These are phyloP conservation scores for Pythium aquatile DNA, from an alignment of 352 stramenopile genomes.

Conservation along the genomic window DNA sequence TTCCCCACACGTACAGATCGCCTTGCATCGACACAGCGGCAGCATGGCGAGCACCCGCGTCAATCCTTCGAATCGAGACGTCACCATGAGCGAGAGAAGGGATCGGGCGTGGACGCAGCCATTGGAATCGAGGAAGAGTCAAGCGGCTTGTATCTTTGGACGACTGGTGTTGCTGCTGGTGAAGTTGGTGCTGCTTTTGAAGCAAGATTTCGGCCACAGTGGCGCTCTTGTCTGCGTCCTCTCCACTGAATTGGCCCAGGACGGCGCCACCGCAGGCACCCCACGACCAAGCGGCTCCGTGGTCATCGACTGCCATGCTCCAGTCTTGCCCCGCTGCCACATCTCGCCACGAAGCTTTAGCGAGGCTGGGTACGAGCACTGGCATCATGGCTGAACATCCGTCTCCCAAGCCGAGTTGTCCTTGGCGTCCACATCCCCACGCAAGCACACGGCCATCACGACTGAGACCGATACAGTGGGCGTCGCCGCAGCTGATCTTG, in stretches of 20 bases:
- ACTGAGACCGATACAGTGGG: constrained; percentile 74
- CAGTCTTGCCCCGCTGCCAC: constrained; percentile 75
- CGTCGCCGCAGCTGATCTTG: constrained; percentile 69
- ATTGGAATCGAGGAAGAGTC: constrained; percentile 32
- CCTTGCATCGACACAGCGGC: constrained; percentile 83
- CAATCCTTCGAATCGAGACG: constrained; percentile 51
- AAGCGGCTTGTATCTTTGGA: neutral
- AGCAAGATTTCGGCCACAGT: constrained; percentile 42
- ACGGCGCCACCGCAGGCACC: constrained; percentile 64
- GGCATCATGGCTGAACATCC: constrained; percentile 35
- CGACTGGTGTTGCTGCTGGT: constrained; percentile 8
- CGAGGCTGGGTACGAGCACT: neutral
- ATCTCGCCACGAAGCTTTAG: constrained; percentile 33
- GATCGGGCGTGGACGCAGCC: constrained; percentile 36
- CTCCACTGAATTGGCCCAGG: constrained; percentile 37
- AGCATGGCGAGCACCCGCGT: constrained; percentile 85
- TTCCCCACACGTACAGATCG: constrained; percentile 92
- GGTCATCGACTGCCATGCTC: constrained; percentile 63
- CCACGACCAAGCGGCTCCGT: constrained; percentile 81
- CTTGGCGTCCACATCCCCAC: constrained; percentile 77
- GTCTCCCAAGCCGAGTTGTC: constrained; percentile 73
- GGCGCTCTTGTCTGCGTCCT: constrained; percentile 21
- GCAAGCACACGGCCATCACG: constrained; percentile 52
- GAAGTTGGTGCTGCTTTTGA: constrained; percentile 38
- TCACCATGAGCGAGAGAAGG: constrained; percentile 38